phyloP scores from a whole-genome alignment of 2,329 filamentous ascomycete genomes.

The Colletotrichum falcatum region DNA sequence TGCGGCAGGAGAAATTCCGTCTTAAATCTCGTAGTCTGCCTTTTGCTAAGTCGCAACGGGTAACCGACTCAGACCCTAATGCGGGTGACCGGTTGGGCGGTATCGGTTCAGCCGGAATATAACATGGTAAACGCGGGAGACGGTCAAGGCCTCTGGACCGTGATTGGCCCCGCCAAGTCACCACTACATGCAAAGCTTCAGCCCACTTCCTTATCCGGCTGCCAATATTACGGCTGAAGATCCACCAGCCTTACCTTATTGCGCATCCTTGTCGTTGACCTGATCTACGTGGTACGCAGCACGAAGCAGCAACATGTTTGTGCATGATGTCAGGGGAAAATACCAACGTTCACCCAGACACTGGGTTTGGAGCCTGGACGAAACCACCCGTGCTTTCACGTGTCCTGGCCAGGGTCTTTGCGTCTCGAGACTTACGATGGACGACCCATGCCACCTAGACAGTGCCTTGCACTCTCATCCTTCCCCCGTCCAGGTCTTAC shows the following conservation, averaged over 20 bases:
- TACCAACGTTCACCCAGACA: not conserved
- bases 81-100: constrained; percentile 30
- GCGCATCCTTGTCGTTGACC: constrained; percentile 27
- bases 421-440: not conserved
- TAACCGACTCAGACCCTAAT: constrained; percentile 30
- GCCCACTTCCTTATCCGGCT: constrained; percentile 39
- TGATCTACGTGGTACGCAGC: not conserved
- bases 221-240: constrained; percentile 37
- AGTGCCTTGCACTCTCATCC: constrained; percentile 20
- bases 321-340: not conserved
- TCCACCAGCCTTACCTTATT: constrained; percentile 40
- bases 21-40: constrained; percentile 31
- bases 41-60: constrained; percentile 37
- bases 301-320: not conserved
- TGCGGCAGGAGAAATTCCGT: not conserved
- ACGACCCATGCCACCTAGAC: constrained; percentile 16
- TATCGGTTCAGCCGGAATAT: constrained; percentile 35
- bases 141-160: not conserved
- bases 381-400: constrained; percentile 20
- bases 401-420: not conserved
- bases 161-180: constrained; percentile 37
- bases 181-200: constrained; percentile 36
- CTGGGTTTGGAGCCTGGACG: not conserved
- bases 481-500: constrained; percentile 13
- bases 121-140: constrained; percentile 15